These are phyloP conservation scores for Metarhizium album DNA, from an alignment of 2,329 filamentous ascomycete genomes.

Conservation along the genomic window DNA sequence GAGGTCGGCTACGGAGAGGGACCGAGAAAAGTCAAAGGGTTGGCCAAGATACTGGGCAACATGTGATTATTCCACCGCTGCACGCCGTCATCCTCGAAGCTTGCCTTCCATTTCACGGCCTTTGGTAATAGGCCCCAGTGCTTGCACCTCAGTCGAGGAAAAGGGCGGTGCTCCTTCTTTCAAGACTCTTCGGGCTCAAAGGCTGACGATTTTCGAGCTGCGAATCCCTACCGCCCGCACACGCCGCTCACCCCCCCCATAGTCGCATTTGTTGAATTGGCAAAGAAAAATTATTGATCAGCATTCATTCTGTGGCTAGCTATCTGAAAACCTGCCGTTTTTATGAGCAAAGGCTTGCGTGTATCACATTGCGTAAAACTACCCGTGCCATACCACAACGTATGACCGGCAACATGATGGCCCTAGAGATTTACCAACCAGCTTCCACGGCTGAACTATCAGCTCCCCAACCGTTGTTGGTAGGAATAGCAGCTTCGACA, in stretches of 20 bases:
- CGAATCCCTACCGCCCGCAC: neutral
- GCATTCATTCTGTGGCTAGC: neutral
- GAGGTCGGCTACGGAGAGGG: conserved; percentile 46
- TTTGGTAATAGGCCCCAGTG: neutral
- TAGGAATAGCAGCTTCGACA: neutral
- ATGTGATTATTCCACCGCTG: conserved; percentile 16
- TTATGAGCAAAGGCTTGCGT: neutral
- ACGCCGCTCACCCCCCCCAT: neutral
- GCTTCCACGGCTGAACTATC: neutral
- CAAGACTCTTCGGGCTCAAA: no score
- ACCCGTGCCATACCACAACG: neutral
- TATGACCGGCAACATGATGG: neutral
- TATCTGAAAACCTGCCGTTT: neutral
- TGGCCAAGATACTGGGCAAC: conserved; percentile 33
- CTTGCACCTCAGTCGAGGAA: neutral
- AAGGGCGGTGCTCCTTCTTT: neutral
- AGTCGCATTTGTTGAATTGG: neutral
- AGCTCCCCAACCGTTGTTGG: neutral
- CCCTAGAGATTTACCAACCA: neutral
- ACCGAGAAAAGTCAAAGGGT: conserved; percentile 27
- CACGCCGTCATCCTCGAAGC: neutral
- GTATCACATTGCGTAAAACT: neutral
- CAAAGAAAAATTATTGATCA: neutral
- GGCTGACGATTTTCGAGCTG: neutral
- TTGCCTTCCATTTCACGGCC: neutral